Evolutionary conservation across 2,329 filamentous ascomycete species (phyloP), one percentile per base, ranked within the genome.

Genomic region (Aspergillus uvarum): DNA sequence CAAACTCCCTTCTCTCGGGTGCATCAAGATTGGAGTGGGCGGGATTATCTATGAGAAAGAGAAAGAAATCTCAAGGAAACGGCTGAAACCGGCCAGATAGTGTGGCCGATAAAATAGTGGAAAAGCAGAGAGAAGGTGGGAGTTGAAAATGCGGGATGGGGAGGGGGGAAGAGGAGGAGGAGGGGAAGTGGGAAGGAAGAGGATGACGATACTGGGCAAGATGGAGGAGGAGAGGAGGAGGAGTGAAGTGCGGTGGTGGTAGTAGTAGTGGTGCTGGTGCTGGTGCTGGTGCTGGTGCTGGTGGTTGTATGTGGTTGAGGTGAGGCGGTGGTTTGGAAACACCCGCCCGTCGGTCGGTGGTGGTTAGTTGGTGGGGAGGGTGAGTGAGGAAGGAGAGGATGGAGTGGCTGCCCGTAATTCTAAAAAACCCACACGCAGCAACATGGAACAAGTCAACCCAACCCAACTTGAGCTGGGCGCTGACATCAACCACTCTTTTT

Each of bases 261-360:
- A 44, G 51, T 58, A 31, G 26, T 32, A n/a, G 53, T 47, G n/a
- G n/a, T n/a, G n/a, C n/a, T n/a, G 10, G 32, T 35, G 10, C 5
- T 35, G 56, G 54, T 51, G 53, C 14, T 16, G 11, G 32, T 29
- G 16, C 14, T 29, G 14, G 24, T 14, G 5, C 24, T 54, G 51
- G 29, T 44, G 51, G 29, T 44, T 44, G 35, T 24, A 60, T 60
- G 61, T 51, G 61, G 57, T 56, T 56, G 60, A 62, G 60, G 58
- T 57, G 59, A 57, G 58, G 66, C 65, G 68, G 59, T 56, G 68
- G 60, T 56, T 64, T 64, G 61, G 63, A 57, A 63, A 65, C 56
- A 56, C 59, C 61, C 59, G 32, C 14, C 32, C 32, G 61, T 63
- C 59, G 55, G 55, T 54, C 56, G 61, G 55, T 55, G 59, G 58